Percentiles rank a stretch among this genome's conserved stretches.
Evolutionary conservation across 2,329 filamentous ascomycete species (phyloP).

Genomic region (Knoxdaviesia capensis): DNA sequence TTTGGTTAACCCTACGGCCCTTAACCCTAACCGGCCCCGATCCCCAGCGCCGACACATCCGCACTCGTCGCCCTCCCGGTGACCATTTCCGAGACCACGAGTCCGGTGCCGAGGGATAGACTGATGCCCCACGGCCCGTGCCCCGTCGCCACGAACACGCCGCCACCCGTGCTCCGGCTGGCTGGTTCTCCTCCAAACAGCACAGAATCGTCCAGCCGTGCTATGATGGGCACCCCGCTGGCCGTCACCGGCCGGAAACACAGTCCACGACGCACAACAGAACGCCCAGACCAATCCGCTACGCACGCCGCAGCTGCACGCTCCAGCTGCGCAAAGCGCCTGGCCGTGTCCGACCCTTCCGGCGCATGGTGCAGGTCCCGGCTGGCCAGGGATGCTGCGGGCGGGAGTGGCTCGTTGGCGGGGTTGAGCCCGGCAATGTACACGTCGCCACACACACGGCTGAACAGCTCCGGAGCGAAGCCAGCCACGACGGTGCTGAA

Average conservation of each 20-base stretch:
- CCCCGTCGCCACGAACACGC: constrained; percentile 50
- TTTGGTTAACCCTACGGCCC: too few species aligned
- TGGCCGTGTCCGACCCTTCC: neutral
- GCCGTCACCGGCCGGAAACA: constrained; percentile 55
- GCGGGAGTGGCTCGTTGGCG: constrained; percentile 36
- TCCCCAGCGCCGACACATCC: constrained; percentile 21
- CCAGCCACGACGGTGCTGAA: constrained; percentile 38
- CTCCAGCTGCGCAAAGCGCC: neutral
- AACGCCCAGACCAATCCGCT: neutral
- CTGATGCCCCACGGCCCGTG: constrained; percentile 63
- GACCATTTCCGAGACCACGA: constrained; percentile 51
- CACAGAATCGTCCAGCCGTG: constrained; percentile 28
- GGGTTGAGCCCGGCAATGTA: constrained; percentile 58
- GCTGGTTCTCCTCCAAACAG: too few species aligned
- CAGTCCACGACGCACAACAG: constrained; percentile 38
- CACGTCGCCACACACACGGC: constrained; percentile 43
- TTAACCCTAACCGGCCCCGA: neutral
- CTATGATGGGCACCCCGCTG: constrained; percentile 42
- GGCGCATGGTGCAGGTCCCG: neutral
- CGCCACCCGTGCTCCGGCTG: constrained; percentile 22
- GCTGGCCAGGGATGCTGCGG: constrained; percentile 4
- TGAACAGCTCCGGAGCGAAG: constrained; percentile 54
- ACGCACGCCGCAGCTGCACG: neutral
- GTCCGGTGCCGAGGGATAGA: constrained; percentile 45
- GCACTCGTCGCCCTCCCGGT: constrained; percentile 35